These are phyloP conservation scores for Amniculicola lignicola DNA, from an alignment of 495 filamentous ascomycete genomes.

Conservation along the genomic window DNA sequence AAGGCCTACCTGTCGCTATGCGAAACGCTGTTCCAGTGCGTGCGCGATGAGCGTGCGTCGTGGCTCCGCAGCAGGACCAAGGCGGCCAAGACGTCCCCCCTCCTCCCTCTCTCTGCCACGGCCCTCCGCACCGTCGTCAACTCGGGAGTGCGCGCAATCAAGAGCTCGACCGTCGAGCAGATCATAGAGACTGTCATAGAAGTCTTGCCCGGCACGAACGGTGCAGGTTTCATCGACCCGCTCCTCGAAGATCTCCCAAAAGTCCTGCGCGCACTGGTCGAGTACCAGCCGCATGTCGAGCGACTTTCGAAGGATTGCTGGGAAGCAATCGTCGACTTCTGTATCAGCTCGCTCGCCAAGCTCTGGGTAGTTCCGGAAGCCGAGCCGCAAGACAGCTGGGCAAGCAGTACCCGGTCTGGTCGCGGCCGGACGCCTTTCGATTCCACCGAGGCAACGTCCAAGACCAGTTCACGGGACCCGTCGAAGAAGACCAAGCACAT, in stretches of 20 bases:
- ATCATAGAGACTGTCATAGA: constrained; percentile 79
- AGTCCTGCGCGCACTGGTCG: constrained; percentile 65
- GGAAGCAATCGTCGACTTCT: constrained; percentile 66
- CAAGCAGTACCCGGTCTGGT: constrained; percentile 15
- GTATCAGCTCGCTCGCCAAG: constrained; percentile 45
- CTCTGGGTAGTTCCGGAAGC: constrained; percentile 36
- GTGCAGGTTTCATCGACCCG: constrained; percentile 66
- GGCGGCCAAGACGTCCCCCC: constrained; percentile 48
- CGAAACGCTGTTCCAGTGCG: constrained; percentile 72
- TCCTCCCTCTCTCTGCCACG: constrained; percentile 68
- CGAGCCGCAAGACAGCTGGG: constrained; percentile 12
- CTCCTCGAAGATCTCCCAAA: constrained; percentile 76
- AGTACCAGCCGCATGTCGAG: constrained; percentile 72
- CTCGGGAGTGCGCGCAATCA: constrained; percentile 63
- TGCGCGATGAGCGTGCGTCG: constrained; percentile 61
- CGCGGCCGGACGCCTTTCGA: constrained; percentile 22
- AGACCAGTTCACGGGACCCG: constrained; percentile 6
- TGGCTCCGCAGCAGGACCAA: constrained; percentile 56
- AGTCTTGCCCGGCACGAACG: constrained; percentile 60
- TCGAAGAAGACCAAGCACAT: constrained; percentile 11
- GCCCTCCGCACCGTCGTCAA: constrained; percentile 69
- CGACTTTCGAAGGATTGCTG: constrained; percentile 66
- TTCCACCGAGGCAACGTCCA: constrained; percentile 3
- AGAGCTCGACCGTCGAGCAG: constrained; percentile 70
- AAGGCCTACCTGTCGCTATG: constrained; percentile 77